A percentile compares a stretch with the other conserved stretches of the same genome.
Conservation (phyloP, 2,329 filamentous ascomycete species). For the Talaromyces albobiverticillius region DNA sequence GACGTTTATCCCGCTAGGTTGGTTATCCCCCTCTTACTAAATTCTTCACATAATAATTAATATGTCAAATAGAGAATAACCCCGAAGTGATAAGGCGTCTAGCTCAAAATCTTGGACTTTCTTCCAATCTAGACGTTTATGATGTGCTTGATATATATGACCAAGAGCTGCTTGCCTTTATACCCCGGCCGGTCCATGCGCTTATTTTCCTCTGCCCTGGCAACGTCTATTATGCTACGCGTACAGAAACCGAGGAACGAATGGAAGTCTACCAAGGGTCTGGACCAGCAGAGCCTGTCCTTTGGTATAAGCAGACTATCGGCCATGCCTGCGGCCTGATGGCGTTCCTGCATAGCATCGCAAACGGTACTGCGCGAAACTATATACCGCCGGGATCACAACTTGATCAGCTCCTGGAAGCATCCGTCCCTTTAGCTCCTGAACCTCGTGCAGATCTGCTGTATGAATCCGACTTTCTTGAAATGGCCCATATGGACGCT, state of each 20-base stretch:
- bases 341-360: conserved; percentile 53
- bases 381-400: background rate
- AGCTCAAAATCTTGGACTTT: conserved; percentile 48
- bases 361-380: conserved; percentile 40
- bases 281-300: conserved; percentile 50
- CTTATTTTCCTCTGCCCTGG: conserved; percentile 25
- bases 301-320: conserved; percentile 61
- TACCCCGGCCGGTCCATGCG: conserved; percentile 54
- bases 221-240: conserved; percentile 8
- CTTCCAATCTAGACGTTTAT: conserved; percentile 47
- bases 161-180: conserved; percentile 45
- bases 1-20: too few species aligned
- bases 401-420: conserved; percentile 1
- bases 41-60: too few species aligned
- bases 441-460: conserved; percentile 5
- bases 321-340: conserved; percentile 59
- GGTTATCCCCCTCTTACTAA: too few species aligned
- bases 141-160: conserved; percentile 55
- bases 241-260: background rate
- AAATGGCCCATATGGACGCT: conserved; percentile 11
- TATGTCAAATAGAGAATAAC: conserved; percentile 47
- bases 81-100: conserved; percentile 53
- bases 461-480: conserved; percentile 11
- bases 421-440: conserved; percentile 5
- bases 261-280: conserved; percentile 40